These are phyloP conservation scores for Hanseniaspora thailandica DNA, from an alignment of 805 yeast species.

Conservation along the genomic window DNA sequence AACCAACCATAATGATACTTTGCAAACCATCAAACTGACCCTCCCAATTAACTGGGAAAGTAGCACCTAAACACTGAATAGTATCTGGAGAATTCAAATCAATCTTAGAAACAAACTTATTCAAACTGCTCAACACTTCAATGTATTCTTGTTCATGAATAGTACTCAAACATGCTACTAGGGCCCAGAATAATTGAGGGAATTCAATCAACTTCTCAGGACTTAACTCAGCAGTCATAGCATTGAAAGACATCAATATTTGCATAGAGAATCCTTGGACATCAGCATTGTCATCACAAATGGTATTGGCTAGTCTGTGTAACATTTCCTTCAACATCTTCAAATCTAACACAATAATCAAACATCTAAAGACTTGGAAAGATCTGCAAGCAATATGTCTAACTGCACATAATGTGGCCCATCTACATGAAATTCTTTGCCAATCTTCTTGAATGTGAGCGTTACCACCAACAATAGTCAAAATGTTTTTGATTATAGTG, in stretches of 20 bases:
- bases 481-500: constrained; percentile 47
- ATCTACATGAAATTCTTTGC: constrained; percentile 68
- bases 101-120: constrained; percentile 74
- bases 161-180: constrained; percentile 81
- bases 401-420: constrained; percentile 98
- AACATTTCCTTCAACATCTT: constrained; percentile 87
- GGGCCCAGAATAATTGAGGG: constrained; percentile 92
- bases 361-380: constrained; percentile 79
- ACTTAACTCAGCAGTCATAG: constrained; percentile 75
- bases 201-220: constrained; percentile 68
- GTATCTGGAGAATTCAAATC: constrained; percentile 78
- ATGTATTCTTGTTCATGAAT: constrained; percentile 87
- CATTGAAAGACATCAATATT: constrained; percentile 88
- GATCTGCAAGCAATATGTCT: constrained; percentile 95
- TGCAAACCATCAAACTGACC: constrained; percentile 86
- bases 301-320: constrained; percentile 82
- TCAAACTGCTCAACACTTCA: constrained; percentile 70
- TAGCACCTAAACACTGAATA: constrained; percentile 65
- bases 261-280: constrained; percentile 97
- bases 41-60: constrained; percentile 93
- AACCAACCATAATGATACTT: constrained; percentile 64
- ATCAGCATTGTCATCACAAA: constrained; percentile 77
- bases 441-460: constrained; percentile 62
- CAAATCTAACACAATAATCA: constrained; percentile 71
- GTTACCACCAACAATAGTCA: constrained; percentile 43